These are phyloP conservation scores for Penicillium simplicissimum DNA, from an alignment of 495 filamentous ascomycete genomes.

Conservation along the genomic window DNA sequence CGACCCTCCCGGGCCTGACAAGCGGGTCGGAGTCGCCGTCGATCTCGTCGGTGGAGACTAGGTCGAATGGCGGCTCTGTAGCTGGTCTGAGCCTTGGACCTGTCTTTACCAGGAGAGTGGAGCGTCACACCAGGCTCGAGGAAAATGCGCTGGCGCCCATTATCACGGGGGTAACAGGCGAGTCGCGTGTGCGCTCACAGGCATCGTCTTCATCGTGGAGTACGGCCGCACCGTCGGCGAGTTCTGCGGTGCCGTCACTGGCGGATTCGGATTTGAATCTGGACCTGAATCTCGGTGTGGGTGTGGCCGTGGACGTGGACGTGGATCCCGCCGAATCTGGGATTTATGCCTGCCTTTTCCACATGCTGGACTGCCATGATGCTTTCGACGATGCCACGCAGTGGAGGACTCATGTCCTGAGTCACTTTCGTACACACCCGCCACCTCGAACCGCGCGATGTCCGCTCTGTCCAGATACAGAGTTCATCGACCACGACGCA, in stretches of 20 bases:
- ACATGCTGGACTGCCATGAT: conserved; percentile 46
- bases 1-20: conserved; percentile 20
- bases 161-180: conserved; percentile 8
- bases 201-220: conserved; percentile 29
- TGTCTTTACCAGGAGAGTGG: conserved; percentile 4
- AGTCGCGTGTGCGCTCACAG: conserved; percentile 6
- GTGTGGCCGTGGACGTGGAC: background rate
- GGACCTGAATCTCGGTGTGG: background rate
- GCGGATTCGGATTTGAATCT: background rate
- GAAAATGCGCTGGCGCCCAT: conserved; percentile 28
- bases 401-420: conserved; percentile 46
- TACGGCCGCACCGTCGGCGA: conserved; percentile 15
- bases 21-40: conserved; percentile 28
- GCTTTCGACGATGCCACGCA: conserved; percentile 36
- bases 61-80: conserved; percentile 3
- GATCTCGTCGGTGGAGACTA: conserved; percentile 27
- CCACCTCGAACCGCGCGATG: conserved; percentile 43
- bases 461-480: conserved; percentile 39
- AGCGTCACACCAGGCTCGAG: conserved; percentile 22
- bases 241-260: conserved; percentile 1
- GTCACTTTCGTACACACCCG: conserved; percentile 44
- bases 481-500: conserved; percentile 28
- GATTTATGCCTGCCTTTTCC: conserved; percentile 46
- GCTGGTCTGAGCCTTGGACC: background rate
- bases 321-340: conserved; percentile 10